Base-by-base conservation (phyloP, 2,329 filamentous ascomycete species). In the Graphiopsis chlorocephala region DNA sequence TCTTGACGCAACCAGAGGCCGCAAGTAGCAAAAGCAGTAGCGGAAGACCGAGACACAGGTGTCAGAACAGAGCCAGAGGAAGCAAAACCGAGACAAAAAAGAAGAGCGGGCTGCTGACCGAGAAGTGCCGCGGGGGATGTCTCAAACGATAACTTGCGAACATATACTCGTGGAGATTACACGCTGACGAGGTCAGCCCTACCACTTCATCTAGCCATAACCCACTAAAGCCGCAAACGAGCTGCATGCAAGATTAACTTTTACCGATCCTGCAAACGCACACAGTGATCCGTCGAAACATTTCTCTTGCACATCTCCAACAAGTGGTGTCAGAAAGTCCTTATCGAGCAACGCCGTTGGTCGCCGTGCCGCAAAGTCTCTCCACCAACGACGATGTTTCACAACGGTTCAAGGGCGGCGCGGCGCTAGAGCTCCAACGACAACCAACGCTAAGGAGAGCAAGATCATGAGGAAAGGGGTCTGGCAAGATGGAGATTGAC, bases 381-480 rank as follows among this genome's bases (percentile, higher is more conserved):
- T 56, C 53, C 53, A 26, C 56, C 56, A 59, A 45, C 56, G 17
- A 11, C 23, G 25, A 28, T 59, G 56, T 59, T 59, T 59, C 56
- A 59, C 35, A 35, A 38, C 56, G 56, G 15, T 12, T 23, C 6
- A 10, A 33, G 23, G 11, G 25, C n/a, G n/a, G n/a, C n/a, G 23
- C n/a, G n/a, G 23, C 26, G 35, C 56, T 59, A 45, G 56, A n/a
- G 56, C 23, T 20, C 47, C 56, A 38, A 59, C 35, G 17, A 45
- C 56, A 29, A 29, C 56, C 56, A 29, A 29, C 56, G 56, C 56
- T 48, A 59, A 26, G 17, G 38, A 35, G n/a, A 47, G 56, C 20
- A 28, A 35, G 45, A 61, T 61, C 58, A 61, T 45, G 58, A 45
- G 58, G 58, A 35, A 38, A 50, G 28, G 58, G 58, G 58, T 48